Evolutionary conservation across 306 rosid genomes (phyloP), one percentile per base, ranked within the genome.

Genomic region (Begonia peltatifolia): DNA sequence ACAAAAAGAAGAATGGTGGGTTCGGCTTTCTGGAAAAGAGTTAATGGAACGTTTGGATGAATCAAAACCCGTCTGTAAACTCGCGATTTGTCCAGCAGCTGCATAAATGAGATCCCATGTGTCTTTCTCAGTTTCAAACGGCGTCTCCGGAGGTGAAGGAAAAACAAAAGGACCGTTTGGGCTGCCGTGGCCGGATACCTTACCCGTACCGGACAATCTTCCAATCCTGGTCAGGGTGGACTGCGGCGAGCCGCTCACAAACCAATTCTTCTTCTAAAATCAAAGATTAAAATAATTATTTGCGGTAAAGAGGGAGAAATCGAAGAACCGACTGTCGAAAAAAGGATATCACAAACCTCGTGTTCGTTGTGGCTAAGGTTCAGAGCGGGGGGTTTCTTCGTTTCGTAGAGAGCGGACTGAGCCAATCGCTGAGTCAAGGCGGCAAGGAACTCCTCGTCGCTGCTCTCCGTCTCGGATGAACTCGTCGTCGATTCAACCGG

Each of bases 1-100:
- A 18, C 41, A 61, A 10, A 60, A 54, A 53, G 73, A 51, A 38
- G 44, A 60, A 22, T 70, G 53, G 2, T 72, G 51, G 0, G 72
- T 82, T 30, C 70, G 62, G 54, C 57, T 66, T 3, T 60, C 69
- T 15, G 63, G 55, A 42, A 0, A 46, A 6, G 41, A 50, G 18
- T 16, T 17, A 0, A 6, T 38, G 10, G 53, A 14, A 46, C 2
- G 51, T 42, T 54, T 67, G 8, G 72, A 14, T 0, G 52, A 60
- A 2, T 68, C 82, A 0, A 13, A 57, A 1, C 60, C 61, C 50
- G 75, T 61, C 62, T 84, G 79, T 65, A 81, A 38, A 74, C 87
- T 79, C 9, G 87, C 92, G 0, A 85, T 84, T 65, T 85, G 72
- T 0, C 79, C 87, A 0, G 92, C 87, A 0, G 86, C 86, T 0